Percentiles rank a stretch among this genome's conserved stretches.
phyloP scores from a whole-genome alignment of 768 basidiomycete genomes.

The Psilocybe tampanensis region DNA sequence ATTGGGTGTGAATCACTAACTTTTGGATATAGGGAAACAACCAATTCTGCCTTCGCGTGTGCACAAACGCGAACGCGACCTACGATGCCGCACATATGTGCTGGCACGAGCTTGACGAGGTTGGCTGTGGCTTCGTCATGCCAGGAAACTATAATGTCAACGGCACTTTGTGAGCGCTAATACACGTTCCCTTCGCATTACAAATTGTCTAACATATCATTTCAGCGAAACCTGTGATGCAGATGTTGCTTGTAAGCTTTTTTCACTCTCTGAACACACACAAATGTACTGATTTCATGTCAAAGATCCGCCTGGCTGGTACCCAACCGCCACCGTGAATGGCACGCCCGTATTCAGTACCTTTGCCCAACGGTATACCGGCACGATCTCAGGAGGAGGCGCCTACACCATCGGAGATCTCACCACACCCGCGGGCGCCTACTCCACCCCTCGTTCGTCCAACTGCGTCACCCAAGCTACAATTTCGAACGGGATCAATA shows the following conservation, averaged over 20 bases:
- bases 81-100: slow-evolving; percentile 45
- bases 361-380: slow-evolving; percentile 46
- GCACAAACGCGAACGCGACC: slow-evolving; percentile 45
- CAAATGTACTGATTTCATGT: background rate
- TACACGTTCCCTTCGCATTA: background rate
- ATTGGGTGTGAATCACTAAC: background rate
- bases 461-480: slow-evolving; percentile 40
- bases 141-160: slow-evolving; percentile 46
- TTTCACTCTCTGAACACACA: background rate
- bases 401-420: slow-evolving; percentile 43
- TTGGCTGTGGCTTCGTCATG: slow-evolving; percentile 50
- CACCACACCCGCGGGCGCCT: slow-evolving; percentile 36
- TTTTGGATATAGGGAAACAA: slow-evolving; percentile 27
- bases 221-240: slow-evolving; percentile 44
- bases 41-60: slow-evolving; percentile 45
- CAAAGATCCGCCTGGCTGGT: slow-evolving; percentile 47
- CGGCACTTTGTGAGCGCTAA: slow-evolving; percentile 39
- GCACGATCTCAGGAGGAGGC: slow-evolving; percentile 30
- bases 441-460: slow-evolving; percentile 40
- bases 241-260: slow-evolving; percentile 40
- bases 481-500: slow-evolving; percentile 39
- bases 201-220: background rate
- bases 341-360: slow-evolving; percentile 43
- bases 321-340: slow-evolving; percentile 39
- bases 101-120: slow-evolving; percentile 47